phyloP scores from a whole-genome alignment of 768 basidiomycete species.

The Rhodosporidiobolus sp. region DNA sequence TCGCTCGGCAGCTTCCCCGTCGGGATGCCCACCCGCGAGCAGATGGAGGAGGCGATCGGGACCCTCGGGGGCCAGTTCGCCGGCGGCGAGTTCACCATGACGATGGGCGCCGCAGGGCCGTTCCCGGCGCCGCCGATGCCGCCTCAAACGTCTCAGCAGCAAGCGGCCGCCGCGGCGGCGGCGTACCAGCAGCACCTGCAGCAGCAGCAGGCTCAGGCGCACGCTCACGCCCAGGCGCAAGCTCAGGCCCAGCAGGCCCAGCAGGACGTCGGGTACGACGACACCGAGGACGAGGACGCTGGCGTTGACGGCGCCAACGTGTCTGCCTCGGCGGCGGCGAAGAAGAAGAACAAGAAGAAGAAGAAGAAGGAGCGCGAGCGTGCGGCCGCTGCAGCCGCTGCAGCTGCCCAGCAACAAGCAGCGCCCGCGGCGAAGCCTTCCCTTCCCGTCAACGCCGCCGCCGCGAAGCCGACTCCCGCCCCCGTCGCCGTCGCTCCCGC shows the following conservation, averaged over 20 bases:
- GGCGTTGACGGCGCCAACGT: background rate
- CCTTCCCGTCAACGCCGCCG: constrained; percentile 17
- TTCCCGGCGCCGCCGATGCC: constrained; percentile 19
- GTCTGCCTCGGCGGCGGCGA: constrained; percentile 43
- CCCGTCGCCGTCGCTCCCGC: constrained; percentile 41
- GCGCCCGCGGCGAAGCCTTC: constrained; percentile 37
- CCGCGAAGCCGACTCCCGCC: background rate
- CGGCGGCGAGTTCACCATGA: constrained; percentile 35
- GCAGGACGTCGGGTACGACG: constrained; percentile 3
- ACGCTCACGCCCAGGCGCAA: background rate
- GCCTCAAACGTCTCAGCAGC: background rate
- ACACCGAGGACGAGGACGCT: constrained; percentile 36
- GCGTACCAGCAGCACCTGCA: background rate
- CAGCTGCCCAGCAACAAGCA: constrained; percentile 29
- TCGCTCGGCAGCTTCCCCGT: constrained; percentile 42
- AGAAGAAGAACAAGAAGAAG: constrained; percentile 59
- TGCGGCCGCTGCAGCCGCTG: constrained; percentile 19
- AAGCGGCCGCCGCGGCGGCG: background rate
- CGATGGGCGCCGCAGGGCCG: constrained; percentile 16
- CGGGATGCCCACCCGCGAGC: constrained; percentile 41
- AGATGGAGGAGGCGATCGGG: constrained; percentile 41
- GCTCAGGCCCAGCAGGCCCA: background rate
- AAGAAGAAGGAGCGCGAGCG: constrained; percentile 48
- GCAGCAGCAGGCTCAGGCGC: background rate
- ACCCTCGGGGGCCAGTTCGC: constrained; percentile 30